phyloP scores from a whole-genome alignment of 1,284 basidiomycete species.

The Fomitopsis schrenkii region DNA sequence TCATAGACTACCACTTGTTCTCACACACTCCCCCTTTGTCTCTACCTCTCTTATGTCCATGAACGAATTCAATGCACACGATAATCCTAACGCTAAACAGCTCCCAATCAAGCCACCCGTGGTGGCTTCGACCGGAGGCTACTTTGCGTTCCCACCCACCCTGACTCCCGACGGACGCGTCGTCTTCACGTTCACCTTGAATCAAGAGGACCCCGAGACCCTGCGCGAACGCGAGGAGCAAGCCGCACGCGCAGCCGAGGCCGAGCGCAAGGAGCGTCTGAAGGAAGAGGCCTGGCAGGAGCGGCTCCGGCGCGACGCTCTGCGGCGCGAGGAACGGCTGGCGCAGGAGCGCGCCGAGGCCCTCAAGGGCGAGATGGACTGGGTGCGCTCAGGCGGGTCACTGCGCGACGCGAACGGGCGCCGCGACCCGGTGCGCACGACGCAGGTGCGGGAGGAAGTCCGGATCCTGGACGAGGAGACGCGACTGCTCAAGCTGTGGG shows the following conservation, averaged over 20 bases:
- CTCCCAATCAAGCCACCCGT: not conserved
- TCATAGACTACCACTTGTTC: no score
- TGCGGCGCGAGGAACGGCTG: constrained; percentile 17
- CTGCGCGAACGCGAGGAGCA: not conserved
- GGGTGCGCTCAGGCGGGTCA: constrained; percentile 54
- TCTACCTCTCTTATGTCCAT: no score
- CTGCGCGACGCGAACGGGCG: constrained; percentile 46
- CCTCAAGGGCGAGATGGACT: constrained; percentile 46
- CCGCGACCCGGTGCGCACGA: constrained; percentile 46
- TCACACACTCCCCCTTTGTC: no score
- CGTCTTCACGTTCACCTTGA: constrained; percentile 1
- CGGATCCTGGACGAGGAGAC: constrained; percentile 36
- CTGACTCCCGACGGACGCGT: constrained; percentile 2
- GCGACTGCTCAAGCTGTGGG: constrained; percentile 38
- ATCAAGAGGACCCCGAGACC: not conserved
- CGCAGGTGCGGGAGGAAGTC: constrained; percentile 38
- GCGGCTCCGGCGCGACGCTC: constrained; percentile 14
- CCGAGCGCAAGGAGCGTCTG: not conserved
- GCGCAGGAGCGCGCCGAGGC: constrained; percentile 29
- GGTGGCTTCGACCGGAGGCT: constrained; percentile 3
- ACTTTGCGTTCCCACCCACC: constrained; percentile 10
- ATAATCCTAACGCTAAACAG: not conserved
- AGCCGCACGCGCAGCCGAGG: not conserved
- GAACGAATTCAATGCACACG: not conserved
- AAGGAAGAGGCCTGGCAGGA: constrained; percentile 9